phyloP scores from a whole-genome alignment of 2,329 filamentous ascomycete species.

The Colletotrichum phormii region DNA sequence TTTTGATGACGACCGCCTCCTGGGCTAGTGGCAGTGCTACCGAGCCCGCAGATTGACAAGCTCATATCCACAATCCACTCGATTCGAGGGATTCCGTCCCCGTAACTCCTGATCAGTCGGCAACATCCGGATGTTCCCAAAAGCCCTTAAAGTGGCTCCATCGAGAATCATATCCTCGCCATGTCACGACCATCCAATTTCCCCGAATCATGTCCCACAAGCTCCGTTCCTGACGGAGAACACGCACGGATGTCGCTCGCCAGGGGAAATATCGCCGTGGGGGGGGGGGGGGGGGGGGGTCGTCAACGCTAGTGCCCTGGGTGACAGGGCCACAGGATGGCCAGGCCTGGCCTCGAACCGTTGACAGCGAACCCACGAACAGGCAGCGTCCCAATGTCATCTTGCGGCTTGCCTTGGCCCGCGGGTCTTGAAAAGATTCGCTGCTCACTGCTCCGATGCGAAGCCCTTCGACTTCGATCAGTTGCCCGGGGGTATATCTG shows the following conservation, averaged over 20 bases:
- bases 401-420: neutral
- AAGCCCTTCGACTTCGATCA: conserved; percentile 22
- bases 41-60: conserved; percentile 27
- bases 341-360: conserved; percentile 27
- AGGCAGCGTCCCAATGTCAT: neutral
- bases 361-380: conserved; percentile 21
- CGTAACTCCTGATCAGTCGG: conserved; percentile 26
- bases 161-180: conserved; percentile 20
- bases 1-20: conserved; percentile 35
- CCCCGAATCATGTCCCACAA: conserved; percentile 37
- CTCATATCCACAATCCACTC: neutral
- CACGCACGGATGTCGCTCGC: conserved; percentile 31
- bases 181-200: conserved; percentile 30
- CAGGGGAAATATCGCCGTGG: neutral
- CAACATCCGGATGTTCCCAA: conserved; percentile 33
- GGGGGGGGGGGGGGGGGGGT: too few species aligned
- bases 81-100: conserved; percentile 3
- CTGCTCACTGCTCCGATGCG: neutral
- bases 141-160: conserved; percentile 13
- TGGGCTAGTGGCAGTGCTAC: conserved; percentile 29
- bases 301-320: conserved; percentile 10
- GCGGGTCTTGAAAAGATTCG: neutral
- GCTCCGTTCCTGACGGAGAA: conserved; percentile 15
- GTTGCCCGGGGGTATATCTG: conserved; percentile 20
- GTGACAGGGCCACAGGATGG: conserved; percentile 19